phyloP scores from a whole-genome alignment of 495 filamentous ascomycete species.

The Hypoxylon lienhwacheense region DNA sequence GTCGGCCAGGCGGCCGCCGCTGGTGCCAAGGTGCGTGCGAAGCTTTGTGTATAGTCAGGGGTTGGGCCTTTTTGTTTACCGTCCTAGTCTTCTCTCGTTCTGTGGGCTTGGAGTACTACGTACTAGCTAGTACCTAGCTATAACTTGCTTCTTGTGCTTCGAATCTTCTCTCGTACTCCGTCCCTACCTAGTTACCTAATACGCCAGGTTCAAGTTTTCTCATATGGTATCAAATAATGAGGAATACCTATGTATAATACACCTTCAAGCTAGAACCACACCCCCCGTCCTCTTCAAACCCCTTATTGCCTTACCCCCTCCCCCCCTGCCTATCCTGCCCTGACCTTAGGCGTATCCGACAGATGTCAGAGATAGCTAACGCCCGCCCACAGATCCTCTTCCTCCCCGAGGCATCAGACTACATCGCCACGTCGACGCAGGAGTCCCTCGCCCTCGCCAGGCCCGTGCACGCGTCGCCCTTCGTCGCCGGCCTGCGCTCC shows the following conservation, averaged over 20 bases:
- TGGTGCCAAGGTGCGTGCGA: conserved; percentile 68
- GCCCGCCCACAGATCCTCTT: conserved; percentile 66
- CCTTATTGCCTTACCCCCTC: background rate
- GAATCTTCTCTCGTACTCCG: too few relatives aligned
- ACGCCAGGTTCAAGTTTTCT: too few relatives aligned
- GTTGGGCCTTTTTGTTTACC: background rate
- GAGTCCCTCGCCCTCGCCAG: conserved; percentile 69
- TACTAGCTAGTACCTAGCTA: background rate
- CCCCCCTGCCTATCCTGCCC: background rate
- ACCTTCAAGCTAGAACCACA: too few relatives aligned
- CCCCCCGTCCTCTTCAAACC: too few relatives aligned
- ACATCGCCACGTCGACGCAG: conserved; percentile 67
- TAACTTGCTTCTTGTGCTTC: too few relatives aligned
- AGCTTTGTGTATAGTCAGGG: background rate
- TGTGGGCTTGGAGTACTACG: too few relatives aligned
- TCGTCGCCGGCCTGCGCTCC: conserved; percentile 71
- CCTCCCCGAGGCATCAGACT: conserved; percentile 90
- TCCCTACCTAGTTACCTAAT: too few relatives aligned
- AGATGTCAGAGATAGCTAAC: conserved; percentile 1
- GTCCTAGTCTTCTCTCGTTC: background rate
- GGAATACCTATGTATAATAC: too few relatives aligned
- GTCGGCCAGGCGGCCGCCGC: conserved; percentile 70
- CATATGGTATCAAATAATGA: too few relatives aligned
- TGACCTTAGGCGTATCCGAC: background rate
- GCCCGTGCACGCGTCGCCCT: conserved; percentile 55